These are phyloP conservation scores for Phtheirospermum japonicum DNA, from an alignment of 257 asterid genomes.

Conservation along the genomic window DNA sequence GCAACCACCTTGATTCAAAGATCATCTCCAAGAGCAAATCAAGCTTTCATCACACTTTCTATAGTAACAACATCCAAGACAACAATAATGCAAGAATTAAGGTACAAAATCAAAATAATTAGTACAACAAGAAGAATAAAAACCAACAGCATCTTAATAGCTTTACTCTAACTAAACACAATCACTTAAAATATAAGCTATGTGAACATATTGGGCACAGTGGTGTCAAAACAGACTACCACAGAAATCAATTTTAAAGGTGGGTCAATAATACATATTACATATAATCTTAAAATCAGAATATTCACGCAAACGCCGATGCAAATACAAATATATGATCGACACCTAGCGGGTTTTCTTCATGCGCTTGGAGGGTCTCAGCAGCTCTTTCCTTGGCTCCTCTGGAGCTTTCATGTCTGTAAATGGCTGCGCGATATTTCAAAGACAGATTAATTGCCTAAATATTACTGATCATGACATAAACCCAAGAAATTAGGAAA, in stretches of 20 bases:
- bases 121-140: too few relatives aligned
- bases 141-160: too few relatives aligned
- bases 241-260: background rate
- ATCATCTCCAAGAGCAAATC: too few relatives aligned
- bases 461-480: background rate
- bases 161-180: constrained; percentile 1
- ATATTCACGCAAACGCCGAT: background rate
- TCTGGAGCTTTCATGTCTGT: constrained; percentile 45
- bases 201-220: background rate
- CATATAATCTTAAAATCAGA: background rate
- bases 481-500: background rate
- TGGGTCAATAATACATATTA: background rate
- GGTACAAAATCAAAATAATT: background rate
- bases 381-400: constrained; percentile 52
- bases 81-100: background rate
- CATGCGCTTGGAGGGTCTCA: constrained; percentile 59
- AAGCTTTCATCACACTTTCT: too few relatives aligned
- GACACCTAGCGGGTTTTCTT: constrained; percentile 53
- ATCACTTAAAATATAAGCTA: constrained; percentile 5
- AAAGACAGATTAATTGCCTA: constrained; percentile 8
- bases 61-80: too few relatives aligned
- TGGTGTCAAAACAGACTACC: background rate
- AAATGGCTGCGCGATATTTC: constrained; percentile 49
- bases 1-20: too few relatives aligned
- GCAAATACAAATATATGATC: background rate